These are phyloP conservation scores for Hagleromyces aurorensis DNA, from an alignment of 805 yeast genomes.

Conservation along the genomic window DNA sequence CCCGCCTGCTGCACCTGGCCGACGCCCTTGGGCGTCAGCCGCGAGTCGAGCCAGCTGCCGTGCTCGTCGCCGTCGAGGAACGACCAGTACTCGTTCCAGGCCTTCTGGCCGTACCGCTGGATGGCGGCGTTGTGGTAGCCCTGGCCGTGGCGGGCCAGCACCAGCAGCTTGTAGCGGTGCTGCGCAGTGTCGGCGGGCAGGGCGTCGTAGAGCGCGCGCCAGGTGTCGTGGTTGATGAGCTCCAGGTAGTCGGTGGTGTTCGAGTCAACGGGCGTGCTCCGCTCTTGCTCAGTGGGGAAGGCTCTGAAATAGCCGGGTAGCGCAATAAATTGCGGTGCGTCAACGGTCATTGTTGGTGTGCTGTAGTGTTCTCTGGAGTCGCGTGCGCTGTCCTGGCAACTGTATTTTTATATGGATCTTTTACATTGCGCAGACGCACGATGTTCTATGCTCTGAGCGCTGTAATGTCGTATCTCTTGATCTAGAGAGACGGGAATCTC, in stretches of 20 bases:
- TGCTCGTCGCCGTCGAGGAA: constrained; percentile 46
- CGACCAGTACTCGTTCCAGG: constrained; percentile 54
- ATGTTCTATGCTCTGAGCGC: too few relatives aligned
- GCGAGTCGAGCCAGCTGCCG: constrained; percentile 43
- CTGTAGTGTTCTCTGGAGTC: too few relatives aligned
- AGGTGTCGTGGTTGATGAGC: constrained; percentile 11
- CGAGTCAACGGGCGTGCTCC: constrained; percentile 11
- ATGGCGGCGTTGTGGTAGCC: constrained; percentile 57
- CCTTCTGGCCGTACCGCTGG: constrained; percentile 44
- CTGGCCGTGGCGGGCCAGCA: constrained; percentile 51
- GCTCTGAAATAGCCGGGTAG: constrained; percentile 24
- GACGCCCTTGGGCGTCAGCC: constrained; percentile 42
- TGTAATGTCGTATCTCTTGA: too few relatives aligned
- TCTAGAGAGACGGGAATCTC: too few relatives aligned
- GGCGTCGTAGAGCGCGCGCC: constrained; percentile 17
- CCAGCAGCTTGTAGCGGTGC: constrained; percentile 15
- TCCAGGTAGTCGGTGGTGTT: constrained; percentile 13
- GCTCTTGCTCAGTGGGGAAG: constrained; percentile 5
- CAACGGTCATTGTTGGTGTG: constrained; percentile 1
- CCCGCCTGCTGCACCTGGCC: constrained; percentile 42
- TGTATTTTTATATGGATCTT: too few relatives aligned
- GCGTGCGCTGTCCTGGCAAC: too few relatives aligned
- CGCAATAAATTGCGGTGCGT: constrained; percentile 9
- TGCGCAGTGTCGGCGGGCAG: constrained; percentile 17
- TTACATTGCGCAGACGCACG: too few relatives aligned